phyloP scores from a whole-genome alignment of 2,329 filamentous ascomycete species.

The Penicillium sp. region DNA sequence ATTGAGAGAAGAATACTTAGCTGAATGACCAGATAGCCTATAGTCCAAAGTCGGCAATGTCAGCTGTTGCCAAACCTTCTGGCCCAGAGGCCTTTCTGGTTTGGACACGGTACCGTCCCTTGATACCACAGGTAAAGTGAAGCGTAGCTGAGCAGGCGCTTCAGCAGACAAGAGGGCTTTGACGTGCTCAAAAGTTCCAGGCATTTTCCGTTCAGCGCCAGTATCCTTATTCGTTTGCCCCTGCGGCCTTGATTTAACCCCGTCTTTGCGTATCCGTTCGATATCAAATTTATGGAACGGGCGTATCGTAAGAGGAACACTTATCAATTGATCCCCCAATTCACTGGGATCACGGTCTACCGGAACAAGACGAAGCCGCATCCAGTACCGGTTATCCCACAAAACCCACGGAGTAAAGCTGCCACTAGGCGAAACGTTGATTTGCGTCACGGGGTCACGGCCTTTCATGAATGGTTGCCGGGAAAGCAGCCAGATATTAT shows the following conservation, averaged over 20 bases:
- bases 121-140: constrained; percentile 41
- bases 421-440: constrained; percentile 15
- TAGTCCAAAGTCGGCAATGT: constrained; percentile 29
- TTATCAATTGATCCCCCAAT: neutral
- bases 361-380: constrained; percentile 41
- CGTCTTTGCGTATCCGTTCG: constrained; percentile 14
- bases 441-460: constrained; percentile 17
- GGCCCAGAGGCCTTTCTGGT: neutral
- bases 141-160: constrained; percentile 37
- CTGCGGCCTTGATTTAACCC: neutral
- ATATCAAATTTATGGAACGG: constrained; percentile 35
- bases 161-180: constrained; percentile 22
- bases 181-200: constrained; percentile 4
- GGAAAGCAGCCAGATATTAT: constrained; percentile 37
- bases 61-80: constrained; percentile 13
- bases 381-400: constrained; percentile 58
- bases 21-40: constrained; percentile 12
- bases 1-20: neutral
- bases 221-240: neutral
- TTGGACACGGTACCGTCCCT: constrained; percentile 5
- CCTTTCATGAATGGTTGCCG: constrained; percentile 37
- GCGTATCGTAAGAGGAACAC: constrained; percentile 37
- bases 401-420: constrained; percentile 24
- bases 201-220: neutral
- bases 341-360: neutral